Percentiles rank a stretch among this genome's conserved stretches.
phyloP scores from a whole-genome alignment of 2,329 filamentous ascomycete species.

The Neofusicoccum cordaticola region DNA sequence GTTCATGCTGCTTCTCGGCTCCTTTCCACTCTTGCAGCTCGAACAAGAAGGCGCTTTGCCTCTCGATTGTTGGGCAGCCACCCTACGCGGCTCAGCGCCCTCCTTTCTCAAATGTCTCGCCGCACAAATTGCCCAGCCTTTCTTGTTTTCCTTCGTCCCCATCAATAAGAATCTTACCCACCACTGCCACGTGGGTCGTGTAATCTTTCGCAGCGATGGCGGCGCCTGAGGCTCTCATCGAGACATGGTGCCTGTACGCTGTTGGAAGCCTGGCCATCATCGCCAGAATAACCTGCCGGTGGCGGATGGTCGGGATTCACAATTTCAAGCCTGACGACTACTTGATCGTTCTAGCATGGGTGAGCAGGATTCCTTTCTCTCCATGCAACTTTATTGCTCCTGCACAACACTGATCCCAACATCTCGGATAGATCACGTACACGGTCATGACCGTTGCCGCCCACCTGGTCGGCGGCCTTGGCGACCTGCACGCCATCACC shows the following conservation, averaged over 20 bases:
- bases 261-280: slow-evolving; percentile 33
- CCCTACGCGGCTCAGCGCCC: too few species aligned
- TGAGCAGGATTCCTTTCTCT: slow-evolving; percentile 8
- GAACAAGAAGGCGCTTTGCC: too few species aligned
- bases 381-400: background rate
- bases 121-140: too few species aligned
- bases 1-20: too few species aligned
- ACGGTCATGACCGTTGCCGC: slow-evolving; percentile 24
- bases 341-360: slow-evolving; percentile 31
- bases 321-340: slow-evolving; percentile 37
- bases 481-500: slow-evolving; percentile 31
- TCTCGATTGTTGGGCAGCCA: too few species aligned
- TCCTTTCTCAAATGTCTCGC: too few species aligned
- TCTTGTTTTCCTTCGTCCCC: too few species aligned
- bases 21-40: too few species aligned
- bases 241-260: slow-evolving; percentile 39
- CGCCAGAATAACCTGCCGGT: slow-evolving; percentile 32
- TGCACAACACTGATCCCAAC: background rate
- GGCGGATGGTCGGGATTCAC: slow-evolving; percentile 32
- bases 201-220: too few species aligned
- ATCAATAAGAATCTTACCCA: too few species aligned
- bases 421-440: slow-evolving; percentile 17
- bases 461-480: slow-evolving; percentile 29
- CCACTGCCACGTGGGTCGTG: too few species aligned
- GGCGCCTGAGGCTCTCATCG: slow-evolving; percentile 18